Evolutionary conservation across 441 rosid genomes (phyloP), one percentile per base, ranked within the genome.

Genomic region (Gossypium lobatum): DNA sequence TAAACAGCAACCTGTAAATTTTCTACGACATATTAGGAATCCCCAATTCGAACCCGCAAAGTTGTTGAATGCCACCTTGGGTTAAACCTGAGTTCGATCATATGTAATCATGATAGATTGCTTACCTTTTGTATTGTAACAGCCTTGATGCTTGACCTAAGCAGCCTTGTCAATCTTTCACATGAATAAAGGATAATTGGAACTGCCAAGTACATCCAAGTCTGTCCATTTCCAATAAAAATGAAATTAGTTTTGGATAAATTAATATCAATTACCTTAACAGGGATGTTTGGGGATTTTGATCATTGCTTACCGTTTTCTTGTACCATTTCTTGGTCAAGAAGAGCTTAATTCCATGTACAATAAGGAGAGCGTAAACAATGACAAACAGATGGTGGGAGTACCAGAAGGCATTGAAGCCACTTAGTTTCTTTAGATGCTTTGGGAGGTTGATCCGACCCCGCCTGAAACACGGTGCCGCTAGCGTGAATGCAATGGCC

Each of bases 391-490:
- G 71, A 60, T 89, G 93, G 81, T 89, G 93, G 3, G 91, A 85
- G 77, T 89, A 87, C 93, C 91, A 89, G 73, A 89, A 89, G 55
- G 91, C 89, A 23, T 89, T 89, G 80, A 85, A 89, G 17, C 91
- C 91, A 0, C 90, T 84, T n/a, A 87, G 85, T 65, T 82, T 84
- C 81, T 83, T 80, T 48, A 89, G 68, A 23, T 76, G 83, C 64
- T 82, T 81, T 4, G 93, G 93, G 48, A 89, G 75, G 10, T 80
- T 85, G 76, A 86, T 82, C 58, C 75, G 80, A 73, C 81, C 82
- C 16, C 88, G 79, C 70, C 91, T 78, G 61, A 89, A 86, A 84
- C 89, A 86, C 23, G 91, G 87, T 13, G 88, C 77, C 6, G 90
- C 93, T 21, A 89, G 70, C 4, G 85, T 86, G 74, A 85, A 89